Base-by-base conservation (phyloP, 2,329 filamentous ascomycete genomes). In the Xylaria arbuscula region DNA sequence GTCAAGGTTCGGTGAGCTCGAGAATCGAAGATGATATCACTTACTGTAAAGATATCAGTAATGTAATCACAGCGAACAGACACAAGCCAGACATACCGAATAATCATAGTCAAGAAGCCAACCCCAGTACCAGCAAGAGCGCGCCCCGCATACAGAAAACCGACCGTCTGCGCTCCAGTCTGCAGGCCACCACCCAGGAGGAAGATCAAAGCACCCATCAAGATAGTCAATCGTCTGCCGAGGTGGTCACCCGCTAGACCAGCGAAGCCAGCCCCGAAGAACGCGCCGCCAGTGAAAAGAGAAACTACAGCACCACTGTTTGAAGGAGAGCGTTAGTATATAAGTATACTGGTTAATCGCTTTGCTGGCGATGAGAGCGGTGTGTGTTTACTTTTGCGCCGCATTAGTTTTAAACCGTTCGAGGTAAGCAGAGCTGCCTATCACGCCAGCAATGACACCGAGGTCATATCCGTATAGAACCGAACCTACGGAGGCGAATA, bases 231-330 rank as follows among this genome's bases (percentile, higher is more conserved):
- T 75, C 88, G 84, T 72, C 90, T 85, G 56, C 90, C 90, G 3
- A 90, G 78, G 61, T 73, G 80, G 73, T 91, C 89, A 70, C 88
- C 88, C 54, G 80, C 76, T 1, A 84, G 83, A 63, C 90, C 90
- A 54, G 87, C 90, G 57, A 87, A 80, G 51, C 79, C 81, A 36
- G 89, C 87, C 19, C 89, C 89, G 72, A 89, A 86, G 80, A 91
- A 91, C 8, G 89, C 89, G 17, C 81, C 81, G 48, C 92, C 90
- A 0, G 92, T 95, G 78, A 95, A 94, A 67, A 94, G 85, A 1
- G 91, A 92, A 0, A 94, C 92, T 0, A 93, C 90, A 3, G 91
- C 87, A 62, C 91, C 92, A 45, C 85, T 90, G 58, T n/a, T n/a
- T 22, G 28, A 59, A 56, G 38, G 40, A n/a, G 11, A 13, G 3